Base-by-base conservation (phyloP, 306 rosid species). In the Cercis canadensis region DNA sequence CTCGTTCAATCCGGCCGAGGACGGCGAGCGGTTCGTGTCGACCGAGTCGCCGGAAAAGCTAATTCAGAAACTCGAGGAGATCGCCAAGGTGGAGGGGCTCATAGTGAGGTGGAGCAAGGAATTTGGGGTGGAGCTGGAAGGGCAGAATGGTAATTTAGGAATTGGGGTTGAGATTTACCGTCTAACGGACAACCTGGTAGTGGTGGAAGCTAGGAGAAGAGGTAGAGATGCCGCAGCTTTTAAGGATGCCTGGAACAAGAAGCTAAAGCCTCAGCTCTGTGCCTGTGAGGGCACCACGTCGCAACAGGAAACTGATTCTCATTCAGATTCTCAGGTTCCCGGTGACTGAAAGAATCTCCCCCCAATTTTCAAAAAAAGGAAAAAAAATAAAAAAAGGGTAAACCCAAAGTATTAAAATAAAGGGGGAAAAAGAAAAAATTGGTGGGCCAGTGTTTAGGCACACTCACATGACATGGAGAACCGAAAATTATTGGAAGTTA, bases 71-170 rank as follows among this genome's bases (percentile, higher is more conserved):
- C 70, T 36, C 41, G 77, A 79, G 64, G 80, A 72, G 53, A 39
- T 52, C 12, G 84, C 74, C 4, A 40, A 14, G 62, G 77, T 62
- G 18, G 82, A 46, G 67, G 49, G 76, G 9, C 65, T 83, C 57
- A 76, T 16, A 1, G 60, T 83, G 74, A 69, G 73, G 57, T 67
- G 70, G 79, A 79, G 50, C 74, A 79, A 83, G 66, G 87, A 75
- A 12, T 73, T 74, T 5, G 81, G 82, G 46, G 53, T 83, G 36
- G 82, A 75, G 63, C 51, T 83, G 65, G 82, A 76, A 65, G 82
- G 72, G 36, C 11, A 50, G 14, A 44, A 56, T 29, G 84, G 84
- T 44, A 60, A 54, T 53, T 75, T 71, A 0, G 77, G 62, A 12
- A 51, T 83, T 67, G 73, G 37, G 58, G 44, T 83, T 11, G 77